These are phyloP conservation scores for Mycena rebaudengoi DNA, from an alignment of 768 basidiomycete species.

Conservation along the genomic window DNA sequence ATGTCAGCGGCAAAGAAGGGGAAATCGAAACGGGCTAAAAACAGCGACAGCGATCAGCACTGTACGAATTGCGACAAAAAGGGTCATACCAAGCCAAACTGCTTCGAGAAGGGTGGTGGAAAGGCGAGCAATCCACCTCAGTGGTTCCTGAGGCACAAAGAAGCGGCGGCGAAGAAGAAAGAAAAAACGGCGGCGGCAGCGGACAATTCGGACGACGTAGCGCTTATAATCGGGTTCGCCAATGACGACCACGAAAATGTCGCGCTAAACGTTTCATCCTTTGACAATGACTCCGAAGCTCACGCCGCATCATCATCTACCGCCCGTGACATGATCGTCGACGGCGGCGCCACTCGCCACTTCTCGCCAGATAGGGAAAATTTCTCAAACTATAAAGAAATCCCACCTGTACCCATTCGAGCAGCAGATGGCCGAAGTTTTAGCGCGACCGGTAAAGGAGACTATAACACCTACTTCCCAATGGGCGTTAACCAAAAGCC, in stretches of 20 bases:
- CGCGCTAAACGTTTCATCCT: background rate
- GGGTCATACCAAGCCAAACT: constrained; percentile 37
- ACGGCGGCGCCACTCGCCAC: constrained; percentile 44
- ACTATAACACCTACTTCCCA: constrained; percentile 35
- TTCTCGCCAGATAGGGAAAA: constrained; percentile 38
- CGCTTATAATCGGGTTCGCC: background rate
- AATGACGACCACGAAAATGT: background rate
- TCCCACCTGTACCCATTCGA: constrained; percentile 29
- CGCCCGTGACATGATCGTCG: constrained; percentile 28
- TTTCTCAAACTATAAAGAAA: constrained; percentile 36
- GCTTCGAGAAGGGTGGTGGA: constrained; percentile 44
- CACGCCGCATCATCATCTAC: background rate
- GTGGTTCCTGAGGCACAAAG: constrained; percentile 31
- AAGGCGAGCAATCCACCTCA: constrained; percentile 39
- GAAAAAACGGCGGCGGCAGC: constrained; percentile 16
- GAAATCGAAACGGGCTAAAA: background rate
- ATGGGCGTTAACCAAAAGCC: constrained; percentile 30
- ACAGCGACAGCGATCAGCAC: background rate
- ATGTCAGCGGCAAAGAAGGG: background rate
- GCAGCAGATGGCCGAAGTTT: constrained; percentile 39
- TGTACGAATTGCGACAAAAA: constrained; percentile 40
- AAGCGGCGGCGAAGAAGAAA: constrained; percentile 21
- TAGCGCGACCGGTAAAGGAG: constrained; percentile 36
- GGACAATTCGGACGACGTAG: constrained; percentile 9
- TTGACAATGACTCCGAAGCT: background rate